Conservation (phyloP, 2,329 filamentous ascomycete species). For the Pseudogymnoascus sp. region DNA sequence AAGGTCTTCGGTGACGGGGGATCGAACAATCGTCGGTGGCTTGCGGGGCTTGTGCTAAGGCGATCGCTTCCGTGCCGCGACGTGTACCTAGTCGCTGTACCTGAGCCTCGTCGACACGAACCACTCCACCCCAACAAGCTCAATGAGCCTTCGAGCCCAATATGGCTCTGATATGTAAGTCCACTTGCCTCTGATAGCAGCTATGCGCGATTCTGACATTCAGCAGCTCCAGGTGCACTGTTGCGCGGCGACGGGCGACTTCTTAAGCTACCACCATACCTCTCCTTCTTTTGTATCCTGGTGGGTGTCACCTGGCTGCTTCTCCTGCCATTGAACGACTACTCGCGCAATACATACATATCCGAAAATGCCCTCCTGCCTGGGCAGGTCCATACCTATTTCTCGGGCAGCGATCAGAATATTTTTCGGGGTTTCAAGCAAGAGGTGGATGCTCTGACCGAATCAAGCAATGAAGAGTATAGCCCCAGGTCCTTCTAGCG, state of each 20-base stretch:
- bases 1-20: not conserved
- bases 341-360: slow-evolving; percentile 88
- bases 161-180: slow-evolving; percentile 13
- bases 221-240: slow-evolving; percentile 47
- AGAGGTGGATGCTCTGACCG: slow-evolving; percentile 60
- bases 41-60: slow-evolving; percentile 1
- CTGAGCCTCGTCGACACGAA: not conserved
- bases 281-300: slow-evolving; percentile 76
- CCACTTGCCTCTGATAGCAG: not conserved
- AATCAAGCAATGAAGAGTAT: slow-evolving; percentile 45
- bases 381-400: slow-evolving; percentile 96
- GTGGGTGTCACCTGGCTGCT: slow-evolving; percentile 86
- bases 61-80: not conserved
- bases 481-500: slow-evolving; percentile 21
- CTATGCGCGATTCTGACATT: slow-evolving; percentile 3
- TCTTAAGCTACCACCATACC: slow-evolving; percentile 74
- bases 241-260: slow-evolving; percentile 74
- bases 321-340: slow-evolving; percentile 78
- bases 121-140: not conserved
- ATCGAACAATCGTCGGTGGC: slow-evolving; percentile 4
- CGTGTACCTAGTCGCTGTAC: not conserved
- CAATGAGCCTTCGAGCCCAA: slow-evolving; percentile 4
- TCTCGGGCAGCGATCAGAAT: slow-evolving; percentile 91
- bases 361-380: slow-evolving; percentile 95
- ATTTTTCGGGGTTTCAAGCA: slow-evolving; percentile 83